Evolutionary conservation across 192 early-diverging fungal species (phyloP), one percentile per base, ranked within the genome.

Genomic region (Coemansia sp.): DNA sequence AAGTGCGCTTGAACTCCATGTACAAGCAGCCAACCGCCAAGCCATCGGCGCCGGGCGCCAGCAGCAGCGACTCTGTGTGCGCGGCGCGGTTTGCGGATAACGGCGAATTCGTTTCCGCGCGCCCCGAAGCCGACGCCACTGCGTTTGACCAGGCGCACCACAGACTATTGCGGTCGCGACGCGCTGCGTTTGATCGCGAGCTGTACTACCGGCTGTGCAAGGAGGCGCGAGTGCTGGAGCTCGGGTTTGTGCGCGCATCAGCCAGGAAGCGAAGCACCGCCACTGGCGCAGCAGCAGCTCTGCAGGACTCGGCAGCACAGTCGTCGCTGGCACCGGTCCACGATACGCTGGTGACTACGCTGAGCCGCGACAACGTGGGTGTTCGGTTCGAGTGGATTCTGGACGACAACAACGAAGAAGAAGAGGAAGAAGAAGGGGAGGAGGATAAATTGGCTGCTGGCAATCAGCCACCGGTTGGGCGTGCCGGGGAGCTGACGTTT

Each of bases 161-260:
- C 12, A 52, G 68, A 26, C 71, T 76, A 48, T 62, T 71, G 12
- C 13, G 21, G 0, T 71, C 79, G 8, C 65, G 72, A 0, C 45
- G 59, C 21, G 66, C 65, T 1, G 10, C 67, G 59, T 82, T 76
- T 60, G 79, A 82, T 58, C 71, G 74, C 52, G 79, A 82, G 65
- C 65, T 82, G 65, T 76, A 71, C 62, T 60, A 76, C 47, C 57
- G 79, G 1, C 71, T 82, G 40, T 70, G 74, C 65, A 66, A 66
- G 12, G 79, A 82, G 58, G 79, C 79, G n/a, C 71, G 79, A 1
- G 68, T 71, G 11, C 68, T 76, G 56, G 79, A 82, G 62, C 74
- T 82, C 3, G 79, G 79, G 19, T 70, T 74, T 3, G 46, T 82
- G 8, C 74, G 74, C 48, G 47, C 70, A 10, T 54, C 51, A 6